Percentiles rank a stretch among this genome's conserved stretches.
Conservation (phyloP, 805 yeast species). For the Tetrapisispora namnaoensis region DNA sequence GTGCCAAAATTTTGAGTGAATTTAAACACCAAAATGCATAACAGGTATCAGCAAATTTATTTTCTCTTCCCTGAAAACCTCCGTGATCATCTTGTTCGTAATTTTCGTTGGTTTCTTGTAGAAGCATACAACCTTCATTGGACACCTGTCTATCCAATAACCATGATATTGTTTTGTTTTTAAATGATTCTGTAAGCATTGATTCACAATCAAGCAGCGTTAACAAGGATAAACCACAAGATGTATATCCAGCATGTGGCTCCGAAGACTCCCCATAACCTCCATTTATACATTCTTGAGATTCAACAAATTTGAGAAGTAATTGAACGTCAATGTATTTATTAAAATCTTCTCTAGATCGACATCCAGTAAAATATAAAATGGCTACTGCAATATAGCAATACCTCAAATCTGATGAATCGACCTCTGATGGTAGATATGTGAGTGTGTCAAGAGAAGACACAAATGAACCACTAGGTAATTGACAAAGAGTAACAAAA, state of each 20-base stretch:
- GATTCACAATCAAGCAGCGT: slow-evolving; percentile 30
- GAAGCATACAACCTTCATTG: slow-evolving; percentile 12
- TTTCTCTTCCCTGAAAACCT: slow-evolving; percentile 80
- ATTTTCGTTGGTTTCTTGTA: slow-evolving; percentile 25
- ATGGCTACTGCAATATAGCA: slow-evolving; percentile 66
- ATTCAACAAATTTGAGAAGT: slow-evolving; percentile 33
- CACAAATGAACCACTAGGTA: slow-evolving; percentile 47
- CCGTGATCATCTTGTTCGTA: slow-evolving; percentile 50
- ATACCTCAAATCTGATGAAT: slow-evolving; percentile 63
- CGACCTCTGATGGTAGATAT: slow-evolving; percentile 31
- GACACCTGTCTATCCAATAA: slow-evolving; percentile 50
- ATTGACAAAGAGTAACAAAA: slow-evolving; percentile 55
- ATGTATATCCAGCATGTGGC: slow-evolving; percentile 80
- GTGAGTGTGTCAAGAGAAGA: slow-evolving; percentile 30
- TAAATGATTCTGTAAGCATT: slow-evolving; percentile 13
- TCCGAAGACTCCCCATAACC: slow-evolving; percentile 61
- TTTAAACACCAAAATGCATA: slow-evolving; percentile 78
- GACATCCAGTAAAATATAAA: slow-evolving; percentile 37
- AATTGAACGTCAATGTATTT: slow-evolving; percentile 35
- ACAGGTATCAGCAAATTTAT: slow-evolving; percentile 79
- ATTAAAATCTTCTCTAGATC: slow-evolving; percentile 14
- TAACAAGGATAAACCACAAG: slow-evolving; percentile 66
- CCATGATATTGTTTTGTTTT: slow-evolving; percentile 44
- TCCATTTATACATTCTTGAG: slow-evolving; percentile 44
- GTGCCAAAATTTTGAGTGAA: slow-evolving; percentile 39